Base-by-base conservation (phyloP, 2,329 filamentous ascomycete genomes). In the Penicillium capsulatum region DNA sequence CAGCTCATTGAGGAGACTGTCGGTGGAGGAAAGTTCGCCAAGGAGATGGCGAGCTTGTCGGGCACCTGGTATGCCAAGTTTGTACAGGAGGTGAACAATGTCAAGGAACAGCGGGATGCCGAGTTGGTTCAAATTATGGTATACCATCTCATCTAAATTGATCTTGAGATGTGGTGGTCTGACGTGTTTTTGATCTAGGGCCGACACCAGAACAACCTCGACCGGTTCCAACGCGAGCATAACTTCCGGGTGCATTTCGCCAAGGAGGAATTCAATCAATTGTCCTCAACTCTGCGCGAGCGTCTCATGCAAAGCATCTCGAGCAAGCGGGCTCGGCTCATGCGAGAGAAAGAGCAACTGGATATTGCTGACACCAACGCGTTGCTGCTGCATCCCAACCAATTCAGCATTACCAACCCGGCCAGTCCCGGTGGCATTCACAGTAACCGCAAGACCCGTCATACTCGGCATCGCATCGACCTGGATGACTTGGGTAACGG, bases 61-160 rank as follows among this genome's bases (percentile, higher is more conserved):
- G 92, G 92, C 1, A 86, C 83, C 56, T 80, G 84, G 59, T 96
- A 95, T 63, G 77, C 83, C 43, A 81, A 87, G 52, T 97, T 94
- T 69, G 80, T 92, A 14, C 80, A 87, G 51, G 81, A 91, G 46
- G 79, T 96, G 38, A 94, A 96, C 60, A 84, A 94, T 63, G 77
- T 88, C 6, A 81, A 95, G 51, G 90, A 97, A 65, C 79, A 87
- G 57, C 80, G 87, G 53, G 92, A 98, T 70, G 82, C 85, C 48
- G 81, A 90, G 54, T 69, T 97, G 59, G 83, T 85, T 5, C 79
- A 83, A 58, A 78, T 94, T 51, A 84, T 85, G 75, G 92, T 95
- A 73, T 59, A 79, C 64, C 11, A 4, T 28, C 6, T 11, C 13
- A 4, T 11, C 9, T 28, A 4, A 4, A 7, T 28, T 6, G 26